Base-by-base conservation (phyloP, 441 rosid genomes). In the Jatropha multifida region DNA sequence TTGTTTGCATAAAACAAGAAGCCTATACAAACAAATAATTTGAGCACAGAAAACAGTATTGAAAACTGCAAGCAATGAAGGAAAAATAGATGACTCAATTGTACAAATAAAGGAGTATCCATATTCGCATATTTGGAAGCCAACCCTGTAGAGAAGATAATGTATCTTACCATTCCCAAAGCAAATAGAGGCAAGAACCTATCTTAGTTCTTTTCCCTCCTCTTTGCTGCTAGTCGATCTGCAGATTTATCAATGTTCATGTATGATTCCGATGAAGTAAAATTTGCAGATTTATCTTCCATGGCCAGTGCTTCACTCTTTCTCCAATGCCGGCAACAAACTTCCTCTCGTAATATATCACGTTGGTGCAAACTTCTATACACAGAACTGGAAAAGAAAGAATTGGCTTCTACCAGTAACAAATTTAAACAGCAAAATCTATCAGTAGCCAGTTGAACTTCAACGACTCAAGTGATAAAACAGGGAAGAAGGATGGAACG, bases 121-220 rank as follows among this genome's bases (percentile, higher is more conserved):
- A 82, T 95, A 95, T 76, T 93, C 98, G 97, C 97, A 95, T 26
- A 97, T 95, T 76, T 95, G 99, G 67, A 95, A 95, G 3, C 97
- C 99, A 2, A 98, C 89, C 71, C 86, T 88, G 83, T 92, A 93
- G 62, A 95, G 97, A 61, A 90, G 94, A 78, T 60, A 95, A 77
- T 88, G 86, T 95, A 95, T 26, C 99, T 87, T 12, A 93, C 82
- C 83, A 93, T 74, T 60, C 92, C 97, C 26, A 95, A 76, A 12
- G 89, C 92, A 7, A 93, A 46, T 71, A 93, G 23, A 68, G 92
- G 90, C 74, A 86, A 40, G 73, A 93, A 84, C 98, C 99, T 23
- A 95, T 41, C 88, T 81, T 48, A 95, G 77, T 44, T 89, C 89
- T 52, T 78, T 78, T 20, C 69, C 87, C 74, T 77, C 86, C 2